phyloP scores from a whole-genome alignment of 352 stramenopile genomes.

The Elongisporangium prolatum region DNA sequence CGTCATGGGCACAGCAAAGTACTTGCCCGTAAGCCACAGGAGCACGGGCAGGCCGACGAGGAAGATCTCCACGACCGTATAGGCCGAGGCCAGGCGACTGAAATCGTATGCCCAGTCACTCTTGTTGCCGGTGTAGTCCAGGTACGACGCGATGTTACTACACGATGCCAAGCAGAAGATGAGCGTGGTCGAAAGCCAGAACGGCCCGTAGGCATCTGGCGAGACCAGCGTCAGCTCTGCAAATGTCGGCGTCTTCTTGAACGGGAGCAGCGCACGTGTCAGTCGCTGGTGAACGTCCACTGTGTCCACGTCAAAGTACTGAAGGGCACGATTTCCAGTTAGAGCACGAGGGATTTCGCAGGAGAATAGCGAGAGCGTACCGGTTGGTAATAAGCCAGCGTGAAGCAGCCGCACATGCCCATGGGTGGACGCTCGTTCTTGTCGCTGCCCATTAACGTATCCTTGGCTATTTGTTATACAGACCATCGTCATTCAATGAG shows the following conservation, averaged over 20 bases:
- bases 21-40: conserved; percentile 79
- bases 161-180: conserved; percentile 85
- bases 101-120: conserved; percentile 83
- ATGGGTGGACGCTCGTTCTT: conserved; percentile 23
- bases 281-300: conserved; percentile 73
- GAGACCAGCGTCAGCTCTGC: conserved; percentile 52
- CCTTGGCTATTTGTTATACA: conserved; percentile 21
- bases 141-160: conserved; percentile 79
- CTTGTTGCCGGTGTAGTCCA: conserved; percentile 59
- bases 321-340: background rate
- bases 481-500: background rate
- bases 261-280: conserved; percentile 64
- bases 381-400: conserved; percentile 77
- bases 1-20: conserved; percentile 66
- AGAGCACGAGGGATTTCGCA: background rate
- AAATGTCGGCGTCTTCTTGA: conserved; percentile 84
- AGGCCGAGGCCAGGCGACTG: conserved; percentile 67
- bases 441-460: conserved; percentile 52
- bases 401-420: conserved; percentile 78
- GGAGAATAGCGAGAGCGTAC: conserved; percentile 27
- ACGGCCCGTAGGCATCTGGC: conserved; percentile 77
- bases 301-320: conserved; percentile 89
- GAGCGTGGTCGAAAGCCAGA: conserved; percentile 82
- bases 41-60: conserved; percentile 65
- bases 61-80: conserved; percentile 76